Base-by-base conservation (phyloP, 805 yeast genomes). In the Blastobotrys attinorum region DNA sequence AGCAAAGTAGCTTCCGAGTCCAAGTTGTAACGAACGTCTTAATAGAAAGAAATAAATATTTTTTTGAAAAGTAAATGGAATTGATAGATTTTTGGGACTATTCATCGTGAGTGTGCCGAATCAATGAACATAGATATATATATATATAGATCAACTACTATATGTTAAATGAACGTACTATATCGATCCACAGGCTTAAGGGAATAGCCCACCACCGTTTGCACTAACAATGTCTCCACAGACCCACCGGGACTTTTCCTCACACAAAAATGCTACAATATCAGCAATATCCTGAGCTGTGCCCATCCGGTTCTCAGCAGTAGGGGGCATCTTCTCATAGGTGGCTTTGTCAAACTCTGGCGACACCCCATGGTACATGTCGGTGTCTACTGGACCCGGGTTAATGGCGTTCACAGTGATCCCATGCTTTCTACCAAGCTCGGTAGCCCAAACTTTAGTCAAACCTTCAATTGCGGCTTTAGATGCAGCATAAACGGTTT, bases 341-440 rank as follows among this genome's bases (percentile, higher is more conserved):
- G 17, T n/a, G 8, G 25, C 11, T 22, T 23, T 22, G 21, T 23
- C 31, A 17, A 38, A 38, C 15, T 20, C 33, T 13, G 21, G 16
- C 3, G 40, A 20, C n/a, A 17, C 29, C 16, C 40, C 32, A 33
- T 20, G 22, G 31, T 23, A 38, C 73, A 72, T 67, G 43, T 69
- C 70, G 2, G 77, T 73, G 15, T 53, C 54, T 46, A 73, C 64
- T 44, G 65, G 71, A 2, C 78, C 77, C 5, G 78, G 77, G 27
- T 71, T 72, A 40, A 73, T 62, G 15, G 69, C 65, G 49, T 73
- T 73, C 42, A 72, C 74, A 43, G 62, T 64, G 49, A 72, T 66
- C 0, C 76, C 74, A 37, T 60, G 55, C 6, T 56, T 37, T 2
- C 72, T 60, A 73, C 75, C 71, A 46, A 82, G 70, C 47, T 73